A percentile compares a stretch with the other conserved stretches of the same genome.
Evolutionary conservation across 2,329 filamentous ascomycete genomes (phyloP).

Genomic region (Diaporthe ilicicola): DNA sequence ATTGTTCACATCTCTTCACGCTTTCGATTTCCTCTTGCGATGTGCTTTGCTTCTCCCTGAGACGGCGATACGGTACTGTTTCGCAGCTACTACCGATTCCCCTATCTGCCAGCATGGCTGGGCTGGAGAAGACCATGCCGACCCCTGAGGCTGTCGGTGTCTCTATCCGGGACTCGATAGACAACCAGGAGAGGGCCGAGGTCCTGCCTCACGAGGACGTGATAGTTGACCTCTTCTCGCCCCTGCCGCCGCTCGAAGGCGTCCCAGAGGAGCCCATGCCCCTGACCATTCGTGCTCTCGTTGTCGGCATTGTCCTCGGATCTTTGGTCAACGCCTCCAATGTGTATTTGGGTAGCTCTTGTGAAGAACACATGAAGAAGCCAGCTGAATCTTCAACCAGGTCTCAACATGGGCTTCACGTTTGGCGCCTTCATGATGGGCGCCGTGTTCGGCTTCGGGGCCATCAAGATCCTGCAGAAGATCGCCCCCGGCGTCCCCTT

Average conservation of each 20-base stretch:
- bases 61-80: neutral
- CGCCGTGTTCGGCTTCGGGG: constrained; percentile 64
- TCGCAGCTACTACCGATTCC: no score
- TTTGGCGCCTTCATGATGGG: constrained; percentile 54
- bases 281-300: constrained; percentile 55
- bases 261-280: constrained; percentile 48
- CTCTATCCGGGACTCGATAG: neutral
- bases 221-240: constrained; percentile 30
- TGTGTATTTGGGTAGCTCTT: constrained; percentile 54
- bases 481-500: constrained; percentile 56
- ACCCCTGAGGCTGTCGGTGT: neutral
- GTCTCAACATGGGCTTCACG: constrained; percentile 56
- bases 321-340: constrained; percentile 60
- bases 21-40: neutral
- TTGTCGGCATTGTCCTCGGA: constrained; percentile 56
- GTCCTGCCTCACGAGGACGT: constrained; percentile 13
- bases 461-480: constrained; percentile 54
- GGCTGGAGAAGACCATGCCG: constrained; percentile 19
- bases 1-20: neutral
- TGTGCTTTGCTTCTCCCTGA: neutral
- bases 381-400: no score
- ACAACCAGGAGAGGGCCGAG: constrained; percentile 11
- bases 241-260: constrained; percentile 40
- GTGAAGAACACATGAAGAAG: no score
- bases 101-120: neutral